Conservation (phyloP, 257 asterid genomes). For the Gentiana dahurica region DNA sequence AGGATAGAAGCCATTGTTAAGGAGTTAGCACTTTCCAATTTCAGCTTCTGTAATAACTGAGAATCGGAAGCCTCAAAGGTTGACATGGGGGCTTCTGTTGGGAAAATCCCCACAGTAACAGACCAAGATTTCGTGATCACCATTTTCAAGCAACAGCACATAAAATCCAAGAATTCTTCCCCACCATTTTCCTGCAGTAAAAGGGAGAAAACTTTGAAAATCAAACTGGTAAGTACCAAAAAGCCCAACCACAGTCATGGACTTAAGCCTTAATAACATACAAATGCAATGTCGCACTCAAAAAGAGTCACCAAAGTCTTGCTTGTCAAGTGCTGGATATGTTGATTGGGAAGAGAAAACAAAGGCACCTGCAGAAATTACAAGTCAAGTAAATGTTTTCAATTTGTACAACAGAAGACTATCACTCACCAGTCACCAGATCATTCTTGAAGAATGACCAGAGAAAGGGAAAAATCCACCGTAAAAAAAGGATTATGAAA, state of each 20-base stretch:
- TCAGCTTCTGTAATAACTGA: conserved; percentile 22
- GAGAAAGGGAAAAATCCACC: background rate
- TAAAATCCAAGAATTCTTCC: conserved; percentile 41
- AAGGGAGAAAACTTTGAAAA: too few species aligned
- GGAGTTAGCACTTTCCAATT: conserved; percentile 36
- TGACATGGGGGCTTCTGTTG: conserved; percentile 16
- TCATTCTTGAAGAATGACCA: background rate
- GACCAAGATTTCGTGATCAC: conserved; percentile 23
- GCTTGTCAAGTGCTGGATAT: conserved; percentile 47
- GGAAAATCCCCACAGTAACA: conserved; percentile 14
- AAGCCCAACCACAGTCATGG: conserved; percentile 4
- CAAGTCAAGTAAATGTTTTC: background rate
- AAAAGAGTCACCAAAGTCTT: conserved; percentile 56
- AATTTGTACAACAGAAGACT: background rate
- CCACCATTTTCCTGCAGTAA: conserved; percentile 52
- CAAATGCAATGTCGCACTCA: conserved; percentile 45
- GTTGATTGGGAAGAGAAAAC: conserved; percentile 39
- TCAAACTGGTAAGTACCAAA: background rate
- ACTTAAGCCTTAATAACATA: conserved; percentile 24
- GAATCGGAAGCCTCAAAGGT: conserved; percentile 20
- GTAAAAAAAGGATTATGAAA: background rate
- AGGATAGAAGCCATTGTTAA: conserved; percentile 34
- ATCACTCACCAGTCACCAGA: background rate
- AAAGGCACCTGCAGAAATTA: conserved; percentile 50
- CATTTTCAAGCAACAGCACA: conserved; percentile 50